Percentiles rank a stretch among this genome's conserved stretches.
These are phyloP conservation scores for Emericellopsis terricola DNA, from an alignment of 495 filamentous ascomycete species.

Conservation along the genomic window DNA sequence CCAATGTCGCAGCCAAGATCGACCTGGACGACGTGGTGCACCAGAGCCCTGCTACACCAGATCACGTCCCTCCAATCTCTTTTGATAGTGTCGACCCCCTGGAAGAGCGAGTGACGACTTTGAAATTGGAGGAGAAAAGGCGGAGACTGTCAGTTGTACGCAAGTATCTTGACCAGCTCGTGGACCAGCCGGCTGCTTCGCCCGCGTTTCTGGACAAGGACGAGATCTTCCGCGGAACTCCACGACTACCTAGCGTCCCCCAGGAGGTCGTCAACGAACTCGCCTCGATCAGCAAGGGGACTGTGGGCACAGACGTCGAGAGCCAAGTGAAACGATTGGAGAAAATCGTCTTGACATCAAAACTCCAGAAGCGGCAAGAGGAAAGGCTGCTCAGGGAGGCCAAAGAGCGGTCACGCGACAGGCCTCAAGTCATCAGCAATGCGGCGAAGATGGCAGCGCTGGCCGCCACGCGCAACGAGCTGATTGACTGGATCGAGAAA, in stretches of 20 bases:
- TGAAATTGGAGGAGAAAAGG: conserved; percentile 33
- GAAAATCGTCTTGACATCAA: conserved; percentile 43
- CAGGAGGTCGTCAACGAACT: conserved; percentile 23
- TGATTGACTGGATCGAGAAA: conserved; percentile 57
- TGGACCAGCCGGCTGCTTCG: conserved; percentile 35
- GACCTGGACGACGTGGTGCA: conserved; percentile 2
- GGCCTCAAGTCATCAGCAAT: conserved; percentile 12
- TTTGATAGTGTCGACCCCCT: conserved; percentile 14
- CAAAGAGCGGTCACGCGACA: conserved; percentile 20
- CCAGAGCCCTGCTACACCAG: background rate
- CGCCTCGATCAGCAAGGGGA: conserved; percentile 14
- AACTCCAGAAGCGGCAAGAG: conserved; percentile 40
- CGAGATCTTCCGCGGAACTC: conserved; percentile 21
- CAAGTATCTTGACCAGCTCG: conserved; percentile 25
- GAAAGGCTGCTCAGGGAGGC: conserved; percentile 40
- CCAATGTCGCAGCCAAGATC: conserved; percentile 15
- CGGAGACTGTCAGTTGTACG: conserved; percentile 30
- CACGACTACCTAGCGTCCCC: conserved; percentile 28
- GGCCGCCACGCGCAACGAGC: conserved; percentile 36
- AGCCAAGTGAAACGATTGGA: conserved; percentile 42
- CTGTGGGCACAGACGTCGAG: conserved; percentile 17
- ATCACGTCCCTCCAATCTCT: background rate
- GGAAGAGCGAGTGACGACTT: conserved; percentile 29
- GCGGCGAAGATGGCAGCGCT: conserved; percentile 28
- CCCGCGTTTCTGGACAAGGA: conserved; percentile 26